phyloP scores from a whole-genome alignment of 495 filamentous ascomycete genomes.

The Trichoderma asperelloides region DNA sequence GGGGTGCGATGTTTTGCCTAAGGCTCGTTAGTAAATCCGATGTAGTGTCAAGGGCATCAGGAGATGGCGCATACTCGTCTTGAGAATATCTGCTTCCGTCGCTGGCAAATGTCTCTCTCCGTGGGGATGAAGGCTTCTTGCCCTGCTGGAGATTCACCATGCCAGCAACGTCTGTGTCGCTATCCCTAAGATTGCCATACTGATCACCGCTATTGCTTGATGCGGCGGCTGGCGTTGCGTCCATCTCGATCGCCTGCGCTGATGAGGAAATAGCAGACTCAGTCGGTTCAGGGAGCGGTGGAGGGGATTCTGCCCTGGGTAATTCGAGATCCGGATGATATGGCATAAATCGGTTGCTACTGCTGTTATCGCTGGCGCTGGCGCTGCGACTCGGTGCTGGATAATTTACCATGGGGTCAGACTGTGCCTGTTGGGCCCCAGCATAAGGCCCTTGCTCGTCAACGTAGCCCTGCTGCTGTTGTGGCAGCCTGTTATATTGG shows the following conservation, averaged over 20 bases:
- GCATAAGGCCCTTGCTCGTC: conserved; percentile 25
- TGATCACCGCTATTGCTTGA: conserved; percentile 33
- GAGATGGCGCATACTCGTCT: conserved; percentile 55
- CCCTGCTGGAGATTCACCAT: conserved; percentile 60
- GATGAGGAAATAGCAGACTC: conserved; percentile 36
- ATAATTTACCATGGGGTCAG: background rate
- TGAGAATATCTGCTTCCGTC: conserved; percentile 61
- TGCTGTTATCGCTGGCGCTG: background rate
- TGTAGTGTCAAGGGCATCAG: background rate
- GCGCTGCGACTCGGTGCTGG: background rate
- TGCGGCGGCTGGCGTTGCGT: conserved; percentile 45
- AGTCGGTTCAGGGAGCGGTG: conserved; percentile 46
- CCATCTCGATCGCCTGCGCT: conserved; percentile 82
- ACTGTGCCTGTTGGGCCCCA: background rate
- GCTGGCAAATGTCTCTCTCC: conserved; percentile 38
- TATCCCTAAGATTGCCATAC: conserved; percentile 49
- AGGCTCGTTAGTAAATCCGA: conserved; percentile 16
- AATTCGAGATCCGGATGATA: conserved; percentile 36
- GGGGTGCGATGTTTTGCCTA: conserved; percentile 56
- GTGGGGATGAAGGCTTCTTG: conserved; percentile 23
- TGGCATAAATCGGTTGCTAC: conserved; percentile 25
- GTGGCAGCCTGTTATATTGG: conserved; percentile 42
- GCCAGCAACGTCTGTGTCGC: conserved; percentile 58
- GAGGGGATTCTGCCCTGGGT: conserved; percentile 52
- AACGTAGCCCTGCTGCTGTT: conserved; percentile 31